These are phyloP conservation scores for Zygoascus biomembranicola DNA, from an alignment of 805 yeast genomes.

Conservation along the genomic window DNA sequence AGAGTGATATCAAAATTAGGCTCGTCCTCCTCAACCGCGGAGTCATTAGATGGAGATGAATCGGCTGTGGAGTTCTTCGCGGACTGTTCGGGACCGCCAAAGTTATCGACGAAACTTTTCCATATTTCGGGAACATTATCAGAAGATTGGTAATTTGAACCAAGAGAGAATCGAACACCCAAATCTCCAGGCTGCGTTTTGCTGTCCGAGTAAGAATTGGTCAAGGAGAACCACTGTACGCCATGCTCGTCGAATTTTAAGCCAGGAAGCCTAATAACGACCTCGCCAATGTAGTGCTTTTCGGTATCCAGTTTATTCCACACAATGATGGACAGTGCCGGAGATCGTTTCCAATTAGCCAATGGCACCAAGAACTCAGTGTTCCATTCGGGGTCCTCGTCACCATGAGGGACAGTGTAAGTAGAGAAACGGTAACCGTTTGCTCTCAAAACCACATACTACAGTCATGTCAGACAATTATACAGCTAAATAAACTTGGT, in stretches of 20 bases:
- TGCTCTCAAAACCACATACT: conserved; percentile 19
- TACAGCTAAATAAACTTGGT: neutral
- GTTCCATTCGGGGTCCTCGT: conserved; percentile 70
- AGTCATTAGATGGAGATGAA: neutral
- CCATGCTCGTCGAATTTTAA: neutral
- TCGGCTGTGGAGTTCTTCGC: neutral
- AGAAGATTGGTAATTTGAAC: neutral
- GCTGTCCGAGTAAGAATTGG: neutral
- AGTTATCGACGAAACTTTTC: conserved; percentile 6
- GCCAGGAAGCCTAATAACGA: conserved; percentile 2
- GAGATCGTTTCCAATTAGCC: conserved; percentile 10
- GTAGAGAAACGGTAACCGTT: conserved; percentile 29
- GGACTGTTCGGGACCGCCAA: neutral
- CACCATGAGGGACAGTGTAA: conserved; percentile 57
- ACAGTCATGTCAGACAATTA: conserved; percentile 3
- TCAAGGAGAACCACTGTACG: conserved; percentile 1
- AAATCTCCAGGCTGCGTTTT: neutral
- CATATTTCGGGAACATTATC: conserved; percentile 10
- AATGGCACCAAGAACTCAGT: conserved; percentile 49
- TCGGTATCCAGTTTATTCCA: conserved; percentile 24
- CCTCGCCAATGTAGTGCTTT: conserved; percentile 18
- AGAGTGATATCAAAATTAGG: neutral
- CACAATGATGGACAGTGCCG: conserved; percentile 14
- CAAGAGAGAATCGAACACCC: conserved; percentile 8
- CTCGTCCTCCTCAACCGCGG: neutral